Evolutionary conservation across 805 yeast genomes (phyloP).

Genomic region (Isabelozyma gotoi): DNA sequence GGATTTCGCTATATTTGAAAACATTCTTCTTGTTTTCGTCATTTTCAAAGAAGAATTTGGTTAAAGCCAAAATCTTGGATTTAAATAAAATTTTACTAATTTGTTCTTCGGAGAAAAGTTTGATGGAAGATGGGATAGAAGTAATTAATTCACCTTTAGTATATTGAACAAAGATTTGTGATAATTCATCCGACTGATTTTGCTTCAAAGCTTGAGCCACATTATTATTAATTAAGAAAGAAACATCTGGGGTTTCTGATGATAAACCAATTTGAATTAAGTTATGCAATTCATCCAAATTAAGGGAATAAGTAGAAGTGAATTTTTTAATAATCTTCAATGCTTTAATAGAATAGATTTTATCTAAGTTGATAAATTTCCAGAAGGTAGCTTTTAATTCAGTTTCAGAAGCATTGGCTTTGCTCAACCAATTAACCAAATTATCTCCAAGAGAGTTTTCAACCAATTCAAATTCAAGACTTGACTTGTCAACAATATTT

Average conservation of each 20-base stretch:
- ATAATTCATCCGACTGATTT: slow-evolving; percentile 26
- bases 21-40: slow-evolving; percentile 21
- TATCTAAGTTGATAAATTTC: slow-evolving; percentile 37
- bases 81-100: slow-evolving; percentile 25
- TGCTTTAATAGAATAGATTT: slow-evolving; percentile 24
- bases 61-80: slow-evolving; percentile 40
- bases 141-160: slow-evolving; percentile 34
- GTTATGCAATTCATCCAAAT: slow-evolving; percentile 22
- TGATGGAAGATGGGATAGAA: slow-evolving; percentile 11
- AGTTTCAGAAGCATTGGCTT: slow-evolving; percentile 28
- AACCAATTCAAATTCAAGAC: slow-evolving; percentile 31
- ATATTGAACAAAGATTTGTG: slow-evolving; percentile 28
- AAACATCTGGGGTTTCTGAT: slow-evolving; percentile 37
- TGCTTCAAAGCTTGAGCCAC: slow-evolving; percentile 32
- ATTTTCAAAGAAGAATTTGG: slow-evolving; percentile 32
- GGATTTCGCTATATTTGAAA: slow-evolving; percentile 38
- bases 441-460: slow-evolving; percentile 35
- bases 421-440: slow-evolving; percentile 35
- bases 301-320: slow-evolving; percentile 24
- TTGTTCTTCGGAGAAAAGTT: slow-evolving; percentile 13
- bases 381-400: slow-evolving; percentile 33
- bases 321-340: slow-evolving; percentile 36
- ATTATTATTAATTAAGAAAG: slow-evolving; percentile 42
- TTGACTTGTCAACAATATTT: slow-evolving; percentile 25
- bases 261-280: slow-evolving; percentile 37